A percentile compares a stretch with the other conserved stretches of the same genome.
phyloP scores from a whole-genome alignment of 2,329 filamentous ascomycete species.

The Xylaria sp. region DNA sequence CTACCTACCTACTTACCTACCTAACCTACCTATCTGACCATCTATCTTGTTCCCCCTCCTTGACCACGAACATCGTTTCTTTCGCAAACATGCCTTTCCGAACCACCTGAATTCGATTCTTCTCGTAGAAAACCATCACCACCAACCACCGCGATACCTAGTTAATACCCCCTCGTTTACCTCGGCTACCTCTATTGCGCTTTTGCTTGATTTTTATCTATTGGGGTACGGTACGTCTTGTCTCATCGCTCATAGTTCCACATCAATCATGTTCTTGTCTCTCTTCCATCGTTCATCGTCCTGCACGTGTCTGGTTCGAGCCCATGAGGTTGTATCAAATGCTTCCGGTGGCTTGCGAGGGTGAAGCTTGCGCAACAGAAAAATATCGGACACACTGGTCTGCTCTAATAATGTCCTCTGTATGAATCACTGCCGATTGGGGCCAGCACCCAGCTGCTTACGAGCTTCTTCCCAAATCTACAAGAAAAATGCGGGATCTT shows the following conservation, averaged over 20 bases:
- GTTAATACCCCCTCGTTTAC: neutral
- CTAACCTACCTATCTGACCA: no score
- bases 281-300: constrained; percentile 4
- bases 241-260: constrained; percentile 12
- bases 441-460: constrained; percentile 15
- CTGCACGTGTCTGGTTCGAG: neutral
- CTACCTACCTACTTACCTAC: neutral
- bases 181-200: constrained; percentile 7
- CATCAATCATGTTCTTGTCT: constrained; percentile 9
- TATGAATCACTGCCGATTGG: constrained; percentile 19
- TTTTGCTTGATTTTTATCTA: constrained; percentile 17
- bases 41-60: neutral
- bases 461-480: neutral
- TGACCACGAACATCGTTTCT: constrained; percentile 6
- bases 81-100: constrained; percentile 11
- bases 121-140: neutral
- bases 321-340: neutral
- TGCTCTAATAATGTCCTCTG: constrained; percentile 19
- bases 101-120: constrained; percentile 1
- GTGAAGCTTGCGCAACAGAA: neutral
- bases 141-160: no score
- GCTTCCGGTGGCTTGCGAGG: neutral
- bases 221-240: constrained; percentile 26
- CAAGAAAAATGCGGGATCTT: neutral
- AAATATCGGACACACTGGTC: constrained; percentile 16